Percentiles rank a stretch among this genome's conserved stretches.
Conservation (phyloP, 768 basidiomycete species). For the Calvatia gigantea region DNA sequence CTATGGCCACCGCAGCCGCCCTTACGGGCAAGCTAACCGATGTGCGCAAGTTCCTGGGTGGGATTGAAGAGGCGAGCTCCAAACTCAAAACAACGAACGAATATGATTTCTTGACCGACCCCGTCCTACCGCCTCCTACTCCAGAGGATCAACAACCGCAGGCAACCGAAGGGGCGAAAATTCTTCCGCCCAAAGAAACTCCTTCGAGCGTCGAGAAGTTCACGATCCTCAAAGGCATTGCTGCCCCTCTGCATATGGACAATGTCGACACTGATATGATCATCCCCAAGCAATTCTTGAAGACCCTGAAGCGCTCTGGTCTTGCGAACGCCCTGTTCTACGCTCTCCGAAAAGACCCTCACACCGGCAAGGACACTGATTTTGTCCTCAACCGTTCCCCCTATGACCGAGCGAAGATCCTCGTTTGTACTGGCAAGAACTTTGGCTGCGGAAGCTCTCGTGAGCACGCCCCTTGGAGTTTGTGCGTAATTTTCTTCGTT, state of each 20-base stretch:
- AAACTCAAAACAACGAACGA: constrained; percentile 70
- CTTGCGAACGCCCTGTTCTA: constrained; percentile 82
- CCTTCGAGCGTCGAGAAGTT: constrained; percentile 59
- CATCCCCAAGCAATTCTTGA: constrained; percentile 92
- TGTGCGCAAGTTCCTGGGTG: constrained; percentile 70
- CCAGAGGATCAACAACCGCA: constrained; percentile 34
- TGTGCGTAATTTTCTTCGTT: constrained; percentile 44
- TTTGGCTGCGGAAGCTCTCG: constrained; percentile 91
- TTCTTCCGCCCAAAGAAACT: constrained; percentile 38
- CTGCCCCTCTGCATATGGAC: constrained; percentile 76
- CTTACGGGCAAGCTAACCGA: constrained; percentile 83
- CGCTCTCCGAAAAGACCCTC: constrained; percentile 72
- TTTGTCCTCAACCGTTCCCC: constrained; percentile 83
- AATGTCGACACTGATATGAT: constrained; percentile 95
- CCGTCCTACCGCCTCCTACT: constrained; percentile 52
- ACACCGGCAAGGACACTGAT: constrained; percentile 77
- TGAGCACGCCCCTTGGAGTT: constrained; percentile 88
- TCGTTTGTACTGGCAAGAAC: constrained; percentile 83
- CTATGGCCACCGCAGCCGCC: constrained; percentile 91
- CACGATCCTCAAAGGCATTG: constrained; percentile 65
- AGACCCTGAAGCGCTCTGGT: constrained; percentile 88
- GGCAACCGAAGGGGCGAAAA: constrained; percentile 26
- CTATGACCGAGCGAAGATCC: constrained; percentile 70
- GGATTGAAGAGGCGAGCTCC: constrained; percentile 38
- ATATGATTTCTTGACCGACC: constrained; percentile 76